These are phyloP conservation scores for Hypsizygus ulmarius DNA, from an alignment of 1,284 basidiomycete genomes.

Conservation along the genomic window DNA sequence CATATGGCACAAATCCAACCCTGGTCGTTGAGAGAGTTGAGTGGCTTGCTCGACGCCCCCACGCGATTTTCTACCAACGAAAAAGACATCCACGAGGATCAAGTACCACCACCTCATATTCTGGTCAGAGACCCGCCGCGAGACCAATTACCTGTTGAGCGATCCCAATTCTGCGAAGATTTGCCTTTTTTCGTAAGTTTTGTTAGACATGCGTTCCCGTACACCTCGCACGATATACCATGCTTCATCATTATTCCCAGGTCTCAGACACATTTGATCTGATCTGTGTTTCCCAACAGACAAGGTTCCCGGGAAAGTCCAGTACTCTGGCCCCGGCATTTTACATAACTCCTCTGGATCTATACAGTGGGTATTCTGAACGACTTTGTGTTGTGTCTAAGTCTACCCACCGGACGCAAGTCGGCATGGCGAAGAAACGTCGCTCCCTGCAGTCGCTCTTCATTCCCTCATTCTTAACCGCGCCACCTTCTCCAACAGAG, in stretches of 20 bases:
- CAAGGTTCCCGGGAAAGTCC: slow-evolving; percentile 17
- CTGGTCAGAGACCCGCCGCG: slow-evolving; percentile 22
- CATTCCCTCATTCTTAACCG: slow-evolving; percentile 41
- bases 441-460: slow-evolving; percentile 49
- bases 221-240: slow-evolving; percentile 10
- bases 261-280: slow-evolving; percentile 5
- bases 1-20: slow-evolving; percentile 22
- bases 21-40: slow-evolving; percentile 13
- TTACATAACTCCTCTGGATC: slow-evolving; percentile 16
- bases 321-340: slow-evolving; percentile 11
- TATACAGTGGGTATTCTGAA: slow-evolving; percentile 6
- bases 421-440: slow-evolving; percentile 42
- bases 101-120: slow-evolving; percentile 9
- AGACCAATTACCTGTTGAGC: slow-evolving; percentile 16
- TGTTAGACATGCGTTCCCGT: slow-evolving; percentile 5
- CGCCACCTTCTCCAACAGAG: slow-evolving; percentile 16
- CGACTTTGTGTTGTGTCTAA: slow-evolving; percentile 4
- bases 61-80: slow-evolving; percentile 3
- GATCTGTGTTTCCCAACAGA: slow-evolving; percentile 17
- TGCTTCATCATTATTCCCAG: slow-evolving; percentile 6
- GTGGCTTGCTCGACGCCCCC: slow-evolving; percentile 14
- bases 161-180: slow-evolving; percentile 11
- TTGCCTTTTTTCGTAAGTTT: slow-evolving; percentile 19
- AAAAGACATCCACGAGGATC: slow-evolving; percentile 8
- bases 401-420: slow-evolving; percentile 11